Evolutionary conservation across 2,329 filamentous ascomycete genomes (phyloP).

Genomic region (Cephalotrichum gorgonifer): DNA sequence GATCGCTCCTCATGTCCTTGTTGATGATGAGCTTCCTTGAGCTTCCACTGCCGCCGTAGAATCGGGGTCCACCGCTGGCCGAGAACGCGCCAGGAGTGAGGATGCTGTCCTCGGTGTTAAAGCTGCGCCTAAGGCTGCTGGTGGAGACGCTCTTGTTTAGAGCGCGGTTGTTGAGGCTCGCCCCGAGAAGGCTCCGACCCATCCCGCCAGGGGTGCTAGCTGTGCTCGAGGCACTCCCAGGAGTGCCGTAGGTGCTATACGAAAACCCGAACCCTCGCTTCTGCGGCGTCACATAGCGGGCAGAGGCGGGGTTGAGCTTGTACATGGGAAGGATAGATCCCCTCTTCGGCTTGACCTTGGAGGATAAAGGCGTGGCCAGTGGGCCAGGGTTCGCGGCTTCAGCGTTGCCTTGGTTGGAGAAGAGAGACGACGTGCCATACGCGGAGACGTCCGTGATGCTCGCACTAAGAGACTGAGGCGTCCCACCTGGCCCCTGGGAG

Average conservation of each 20-base stretch:
- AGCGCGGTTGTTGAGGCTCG: slow-evolving; percentile 58
- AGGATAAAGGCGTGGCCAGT: slow-evolving; percentile 78
- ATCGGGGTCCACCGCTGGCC: slow-evolving; percentile 50
- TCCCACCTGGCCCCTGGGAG: slow-evolving; percentile 31
- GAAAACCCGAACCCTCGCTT: slow-evolving; percentile 86
- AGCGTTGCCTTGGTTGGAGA: slow-evolving; percentile 57
- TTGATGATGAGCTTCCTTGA: slow-evolving; percentile 93
- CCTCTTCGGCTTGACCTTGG: slow-evolving; percentile 64
- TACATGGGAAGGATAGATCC: slow-evolving; percentile 75
- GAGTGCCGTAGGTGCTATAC: slow-evolving; percentile 84
- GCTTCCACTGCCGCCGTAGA: slow-evolving; percentile 52
- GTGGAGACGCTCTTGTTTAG: slow-evolving; percentile 83
- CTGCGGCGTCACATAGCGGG: slow-evolving; percentile 72
- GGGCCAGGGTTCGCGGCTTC: slow-evolving; percentile 69
- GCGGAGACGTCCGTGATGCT: slow-evolving; percentile 78
- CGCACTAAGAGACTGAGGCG: slow-evolving; percentile 58
- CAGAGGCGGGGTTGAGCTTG: slow-evolving; percentile 72
- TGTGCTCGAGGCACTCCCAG: slow-evolving; percentile 57
- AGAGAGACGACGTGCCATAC: slow-evolving; percentile 81
- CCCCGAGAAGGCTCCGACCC: slow-evolving; percentile 53
- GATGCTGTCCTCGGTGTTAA: slow-evolving; percentile 76
- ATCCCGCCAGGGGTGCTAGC: slow-evolving; percentile 58
- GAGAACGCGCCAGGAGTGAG: slow-evolving; percentile 79
- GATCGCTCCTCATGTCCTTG: slow-evolving; percentile 66
- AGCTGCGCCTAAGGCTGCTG: slow-evolving; percentile 74